phyloP scores from a whole-genome alignment of 202 grass and related monocot species.

The Bolboschoenoplectus hybrid region DNA sequence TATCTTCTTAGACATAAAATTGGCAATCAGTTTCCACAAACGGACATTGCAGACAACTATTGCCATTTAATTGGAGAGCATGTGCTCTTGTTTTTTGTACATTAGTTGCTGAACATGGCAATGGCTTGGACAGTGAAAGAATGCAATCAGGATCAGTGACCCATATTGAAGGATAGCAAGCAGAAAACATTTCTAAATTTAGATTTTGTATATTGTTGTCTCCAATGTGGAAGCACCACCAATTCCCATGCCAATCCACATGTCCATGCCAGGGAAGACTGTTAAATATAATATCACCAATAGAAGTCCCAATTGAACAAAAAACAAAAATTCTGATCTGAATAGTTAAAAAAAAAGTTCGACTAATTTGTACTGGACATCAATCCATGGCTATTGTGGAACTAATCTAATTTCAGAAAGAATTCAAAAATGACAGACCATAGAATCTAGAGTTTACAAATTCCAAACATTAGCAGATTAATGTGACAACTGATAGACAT shows the following conservation, averaged over 20 bases:
- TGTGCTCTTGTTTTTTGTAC: background rate
- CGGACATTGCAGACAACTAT: background rate
- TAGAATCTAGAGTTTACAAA: background rate
- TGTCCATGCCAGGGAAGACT: background rate
- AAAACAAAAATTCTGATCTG: background rate
- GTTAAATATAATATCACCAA: background rate
- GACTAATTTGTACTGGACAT: background rate
- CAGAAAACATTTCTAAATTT: slow-evolving; percentile 6
- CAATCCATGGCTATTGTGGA: background rate
- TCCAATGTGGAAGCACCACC: too few relatives aligned
- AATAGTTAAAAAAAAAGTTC: background rate
- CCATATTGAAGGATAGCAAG: background rate
- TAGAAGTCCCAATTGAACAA: background rate
- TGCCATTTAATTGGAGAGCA: background rate
- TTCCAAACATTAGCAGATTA: background rate
- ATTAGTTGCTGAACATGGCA: background rate
- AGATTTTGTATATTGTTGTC: background rate
- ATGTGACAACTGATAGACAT: background rate
- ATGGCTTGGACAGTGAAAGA: background rate
- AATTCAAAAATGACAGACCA: slow-evolving; percentile 6
- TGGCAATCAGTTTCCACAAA: background rate
- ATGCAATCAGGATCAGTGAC: background rate
- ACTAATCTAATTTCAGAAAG: background rate
- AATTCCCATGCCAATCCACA: background rate
- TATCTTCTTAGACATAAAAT: background rate